A percentile compares a stretch with the other conserved stretches of the same genome.
Conservation (phyloP, 139 green algal species). For the Deuterostichococcus epilithicus region DNA sequence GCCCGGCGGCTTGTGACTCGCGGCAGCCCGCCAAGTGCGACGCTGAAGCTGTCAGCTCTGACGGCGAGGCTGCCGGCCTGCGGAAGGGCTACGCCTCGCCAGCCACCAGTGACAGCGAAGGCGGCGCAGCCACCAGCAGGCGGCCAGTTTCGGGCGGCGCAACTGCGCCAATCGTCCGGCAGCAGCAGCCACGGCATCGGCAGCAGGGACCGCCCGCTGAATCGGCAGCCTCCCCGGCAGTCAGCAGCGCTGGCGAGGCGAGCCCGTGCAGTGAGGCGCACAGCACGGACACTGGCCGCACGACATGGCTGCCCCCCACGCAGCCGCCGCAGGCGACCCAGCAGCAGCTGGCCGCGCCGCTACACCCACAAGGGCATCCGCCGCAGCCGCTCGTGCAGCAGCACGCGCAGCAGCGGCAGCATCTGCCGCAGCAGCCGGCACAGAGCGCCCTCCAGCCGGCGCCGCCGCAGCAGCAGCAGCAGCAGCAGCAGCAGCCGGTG, state of each 20-base stretch:
- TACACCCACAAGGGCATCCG: neutral
- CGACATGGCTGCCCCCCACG: slow-evolving; percentile 13
- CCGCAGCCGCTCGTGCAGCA: neutral
- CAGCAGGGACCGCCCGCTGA: too few species aligned
- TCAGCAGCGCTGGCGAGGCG: too few species aligned
- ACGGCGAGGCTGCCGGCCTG: too few species aligned
- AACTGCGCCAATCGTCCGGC: too few species aligned
- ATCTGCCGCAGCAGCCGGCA: too few species aligned
- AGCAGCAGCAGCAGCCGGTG: neutral
- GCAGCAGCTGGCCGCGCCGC: slow-evolving; percentile 7
- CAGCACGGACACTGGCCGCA: too few species aligned
- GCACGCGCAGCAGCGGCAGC: neutral
- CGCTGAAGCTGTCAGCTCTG: slow-evolving; percentile 3
- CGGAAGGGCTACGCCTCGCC: neutral
- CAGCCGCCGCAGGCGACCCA: slow-evolving; percentile 17
- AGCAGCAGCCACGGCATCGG: too few species aligned
- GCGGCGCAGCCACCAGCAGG: too few species aligned
- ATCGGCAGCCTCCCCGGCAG: too few species aligned
- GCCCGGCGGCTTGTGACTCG: neutral
- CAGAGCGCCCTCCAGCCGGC: too few species aligned
- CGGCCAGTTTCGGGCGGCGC: too few species aligned
- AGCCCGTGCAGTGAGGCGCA: too few species aligned
- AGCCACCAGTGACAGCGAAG: neutral
- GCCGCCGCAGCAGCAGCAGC: neutral
- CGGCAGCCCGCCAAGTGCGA: slow-evolving; percentile 15